phyloP scores from a whole-genome alignment of 202 grass and related monocot genomes.

The Panicum hallii region DNA sequence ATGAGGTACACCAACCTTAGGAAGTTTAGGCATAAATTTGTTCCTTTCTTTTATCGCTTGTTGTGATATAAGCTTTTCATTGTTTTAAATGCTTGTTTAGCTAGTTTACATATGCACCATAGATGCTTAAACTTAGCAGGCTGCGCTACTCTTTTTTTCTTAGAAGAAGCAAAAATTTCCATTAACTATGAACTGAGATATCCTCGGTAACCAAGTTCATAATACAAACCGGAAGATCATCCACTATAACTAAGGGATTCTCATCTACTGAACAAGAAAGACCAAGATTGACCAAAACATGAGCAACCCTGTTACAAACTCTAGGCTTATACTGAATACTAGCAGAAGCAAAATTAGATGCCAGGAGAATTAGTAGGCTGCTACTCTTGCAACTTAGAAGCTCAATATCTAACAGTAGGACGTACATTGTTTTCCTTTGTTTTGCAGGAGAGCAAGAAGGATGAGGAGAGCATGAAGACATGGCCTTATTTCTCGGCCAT shows the following conservation, averaged over 20 bases:
- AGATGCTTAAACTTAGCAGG: neutral
- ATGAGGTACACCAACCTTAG: slow-evolving; percentile 63
- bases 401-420: slow-evolving; percentile 24
- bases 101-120: slow-evolving; percentile 8
- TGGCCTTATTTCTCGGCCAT: slow-evolving; percentile 81
- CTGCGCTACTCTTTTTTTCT: no score
- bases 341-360: no score
- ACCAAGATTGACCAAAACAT: no score
- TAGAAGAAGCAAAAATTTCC: no score
- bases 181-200: no score
- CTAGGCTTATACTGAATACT: no score
- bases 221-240: no score
- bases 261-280: no score
- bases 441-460: slow-evolving; percentile 79
- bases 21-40: neutral
- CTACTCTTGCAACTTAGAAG: neutral
- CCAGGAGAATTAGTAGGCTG: neutral
- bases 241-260: no score
- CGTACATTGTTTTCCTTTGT: slow-evolving; percentile 12
- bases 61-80: slow-evolving; percentile 14
- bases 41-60: neutral
- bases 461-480: slow-evolving; percentile 65
- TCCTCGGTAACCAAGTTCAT: no score
- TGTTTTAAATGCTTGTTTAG: neutral
- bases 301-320: no score